A percentile compares a stretch with the other conserved stretches of the same genome.
Evolutionary conservation across 208 protist genomes (phyloP).

Genomic region (Crithidia bombi): DNA sequence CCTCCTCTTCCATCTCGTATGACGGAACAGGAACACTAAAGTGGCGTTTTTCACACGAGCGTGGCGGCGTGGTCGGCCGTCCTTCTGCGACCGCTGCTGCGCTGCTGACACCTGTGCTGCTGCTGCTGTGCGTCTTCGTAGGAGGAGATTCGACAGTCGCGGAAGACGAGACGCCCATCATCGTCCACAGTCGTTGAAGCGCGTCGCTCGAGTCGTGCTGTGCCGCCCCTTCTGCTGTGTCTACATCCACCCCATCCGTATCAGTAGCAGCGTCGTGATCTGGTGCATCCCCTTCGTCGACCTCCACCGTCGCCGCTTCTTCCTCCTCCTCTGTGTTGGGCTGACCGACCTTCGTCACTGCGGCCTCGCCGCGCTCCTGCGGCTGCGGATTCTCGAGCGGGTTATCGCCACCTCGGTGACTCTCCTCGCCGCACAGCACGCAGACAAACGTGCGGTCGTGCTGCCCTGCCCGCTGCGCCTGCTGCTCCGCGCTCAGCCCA

Average conservation of each 20-base stretch:
- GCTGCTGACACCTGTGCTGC: background rate
- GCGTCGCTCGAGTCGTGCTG: background rate
- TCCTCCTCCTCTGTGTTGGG: constrained; percentile 1
- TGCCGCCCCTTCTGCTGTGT: background rate
- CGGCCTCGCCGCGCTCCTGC: background rate
- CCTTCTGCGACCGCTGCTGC: background rate
- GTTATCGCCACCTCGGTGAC: constrained; percentile 29
- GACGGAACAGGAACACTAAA: constrained; percentile 14
- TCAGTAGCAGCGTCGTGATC: background rate
- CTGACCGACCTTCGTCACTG: background rate
- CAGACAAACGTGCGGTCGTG: constrained; percentile 31
- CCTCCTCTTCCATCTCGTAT: constrained; percentile 13
- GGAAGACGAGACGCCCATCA: background rate
- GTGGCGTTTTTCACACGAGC: background rate
- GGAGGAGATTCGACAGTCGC: background rate
- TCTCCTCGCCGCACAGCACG: constrained; percentile 30
- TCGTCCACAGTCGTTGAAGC: constrained; percentile 1
- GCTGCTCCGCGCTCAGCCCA: constrained; percentile 18
- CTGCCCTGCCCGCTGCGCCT: constrained; percentile 23
- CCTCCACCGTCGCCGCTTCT: background rate
- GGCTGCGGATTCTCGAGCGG: constrained; percentile 29
- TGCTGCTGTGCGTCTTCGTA: background rate
- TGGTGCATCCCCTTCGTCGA: background rate
- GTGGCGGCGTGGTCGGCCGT: background rate
- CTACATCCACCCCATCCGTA: no score